A percentile compares a stretch with the other conserved stretches of the same genome.
Evolutionary conservation across 1,284 basidiomycete genomes (phyloP).

Genomic region (Leccinum solheimii): DNA sequence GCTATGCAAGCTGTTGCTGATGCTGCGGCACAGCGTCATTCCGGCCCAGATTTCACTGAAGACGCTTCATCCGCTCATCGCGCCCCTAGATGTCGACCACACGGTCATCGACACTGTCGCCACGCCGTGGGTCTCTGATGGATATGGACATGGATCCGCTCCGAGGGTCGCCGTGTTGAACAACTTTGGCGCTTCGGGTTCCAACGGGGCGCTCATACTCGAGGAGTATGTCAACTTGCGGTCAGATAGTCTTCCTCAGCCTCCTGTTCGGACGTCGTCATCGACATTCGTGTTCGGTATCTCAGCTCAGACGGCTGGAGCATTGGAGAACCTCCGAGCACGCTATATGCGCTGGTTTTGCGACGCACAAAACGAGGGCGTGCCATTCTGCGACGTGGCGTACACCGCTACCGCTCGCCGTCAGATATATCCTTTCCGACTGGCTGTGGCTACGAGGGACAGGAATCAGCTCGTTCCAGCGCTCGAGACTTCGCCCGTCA

Average conservation of each 20-base stretch:
- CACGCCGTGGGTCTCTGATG: constrained; percentile 41
- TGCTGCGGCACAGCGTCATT: constrained; percentile 57
- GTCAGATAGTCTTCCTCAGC: neutral
- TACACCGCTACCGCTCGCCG: constrained; percentile 67
- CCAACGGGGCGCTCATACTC: constrained; percentile 61
- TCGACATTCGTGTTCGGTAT: constrained; percentile 53
- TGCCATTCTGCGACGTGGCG: constrained; percentile 49
- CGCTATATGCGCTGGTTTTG: constrained; percentile 50
- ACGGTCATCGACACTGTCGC: constrained; percentile 48
- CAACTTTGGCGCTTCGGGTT: constrained; percentile 75
- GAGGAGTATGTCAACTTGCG: constrained; percentile 46
- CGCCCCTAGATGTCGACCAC: constrained; percentile 48
- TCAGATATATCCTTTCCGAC: constrained; percentile 52
- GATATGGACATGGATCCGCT: constrained; percentile 19
- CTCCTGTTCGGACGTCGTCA: constrained; percentile 5
- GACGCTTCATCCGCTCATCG: constrained; percentile 57
- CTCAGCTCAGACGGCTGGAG: constrained; percentile 54
- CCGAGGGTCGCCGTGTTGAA: constrained; percentile 60
- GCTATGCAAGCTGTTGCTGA: constrained; percentile 68
- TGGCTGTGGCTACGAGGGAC: constrained; percentile 47
- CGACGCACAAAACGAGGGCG: constrained; percentile 25
- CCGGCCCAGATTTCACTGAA: constrained; percentile 61
- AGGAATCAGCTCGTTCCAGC: constrained; percentile 47
- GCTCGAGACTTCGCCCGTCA: constrained; percentile 39
- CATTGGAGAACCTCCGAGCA: constrained; percentile 48